Evolutionary conservation across 805 yeast genomes (phyloP), one percentile per base, ranked within the genome.

Genomic region (Metschnikowia drakensbergensis): DNA sequence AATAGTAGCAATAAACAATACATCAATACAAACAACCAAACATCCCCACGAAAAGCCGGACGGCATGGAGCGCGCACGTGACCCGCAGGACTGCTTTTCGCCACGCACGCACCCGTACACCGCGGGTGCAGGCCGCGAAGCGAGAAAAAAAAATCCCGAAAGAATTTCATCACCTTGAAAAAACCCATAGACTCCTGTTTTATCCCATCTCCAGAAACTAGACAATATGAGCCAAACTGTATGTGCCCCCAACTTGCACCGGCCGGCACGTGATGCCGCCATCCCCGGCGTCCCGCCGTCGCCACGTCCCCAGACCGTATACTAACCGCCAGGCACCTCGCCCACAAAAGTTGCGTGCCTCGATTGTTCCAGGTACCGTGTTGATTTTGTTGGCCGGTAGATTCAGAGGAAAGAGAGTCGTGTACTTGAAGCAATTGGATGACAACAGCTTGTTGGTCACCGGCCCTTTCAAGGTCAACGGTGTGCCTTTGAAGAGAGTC

Each of bases 361-460:
- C 97, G 58, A 81, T 92, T 69, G 95, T 87, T 63, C 97, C 97
- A 77, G 99, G 99, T 75, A 87, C 97, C 70, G 97, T 92, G 64
- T 82, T 94, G 74, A 92, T 92, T 76, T 80, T 92, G 75, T 84
- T 92, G 73, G 97, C 98, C 68, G 99, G 99, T 74, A 89, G 97
- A 79, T 92, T 90, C 96, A 88, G 99, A 80, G 99, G 99, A 76
- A 94, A 92, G 88, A 91, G 98, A 81, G 99, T 94, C 67, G 98
- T 92, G 61, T 87, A 86, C 86, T 85, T 92, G 75, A 92, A 92
- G 86, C 79, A 86, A 76, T 83, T 94, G 72, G 96, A 90, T 80
- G 98, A 94, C 84, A 88, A 89, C 89, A 92, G 97, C 60, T 81
- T 92, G 68, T 86, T 92, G 71, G 96, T 92, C 58, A 79, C 97